These are phyloP conservation scores for Saccharomyces pastorianus DNA, from an alignment of 1,139 yeast species.

Conservation along the genomic window DNA sequence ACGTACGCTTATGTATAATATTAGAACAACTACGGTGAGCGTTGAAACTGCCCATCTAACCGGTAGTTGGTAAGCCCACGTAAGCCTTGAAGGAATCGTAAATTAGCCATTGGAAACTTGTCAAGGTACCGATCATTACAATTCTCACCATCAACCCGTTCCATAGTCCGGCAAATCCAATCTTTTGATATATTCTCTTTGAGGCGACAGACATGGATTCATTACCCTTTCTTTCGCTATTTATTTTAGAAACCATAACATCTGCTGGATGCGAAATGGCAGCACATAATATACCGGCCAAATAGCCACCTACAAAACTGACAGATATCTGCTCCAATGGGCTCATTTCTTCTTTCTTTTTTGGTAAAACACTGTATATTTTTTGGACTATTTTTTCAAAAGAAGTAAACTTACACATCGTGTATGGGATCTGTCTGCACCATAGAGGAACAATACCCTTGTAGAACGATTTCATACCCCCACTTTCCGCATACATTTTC, in stretches of 20 bases:
- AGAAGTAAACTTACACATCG: constrained; percentile 91
- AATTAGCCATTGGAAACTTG: constrained; percentile 93
- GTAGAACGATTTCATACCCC: constrained; percentile 68
- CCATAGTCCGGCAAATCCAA: constrained; percentile 90
- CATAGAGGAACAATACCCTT: constrained; percentile 85
- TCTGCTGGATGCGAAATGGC: constrained; percentile 94
- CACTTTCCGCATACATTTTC: constrained; percentile 51
- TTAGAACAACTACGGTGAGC: not conserved
- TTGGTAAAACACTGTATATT: constrained; percentile 52
- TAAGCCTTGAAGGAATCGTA: constrained; percentile 90
- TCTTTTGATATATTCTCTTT: constrained; percentile 62
- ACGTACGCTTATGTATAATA: not conserved
- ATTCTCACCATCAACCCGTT: constrained; percentile 91
- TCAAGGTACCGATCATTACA: constrained; percentile 91
- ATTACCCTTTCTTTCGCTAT: constrained; percentile 58
- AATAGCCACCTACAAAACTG: constrained; percentile 86
- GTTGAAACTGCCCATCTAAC: constrained; percentile 24
- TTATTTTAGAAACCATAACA: constrained; percentile 90
- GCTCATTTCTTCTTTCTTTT: constrained; percentile 46
- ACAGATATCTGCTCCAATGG: constrained; percentile 78
- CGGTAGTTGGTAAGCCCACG: constrained; percentile 88
- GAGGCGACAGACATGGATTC: constrained; percentile 65
- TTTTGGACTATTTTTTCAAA: constrained; percentile 81
- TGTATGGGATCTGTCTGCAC: constrained; percentile 93
- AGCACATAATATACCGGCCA: constrained; percentile 95